A percentile compares a stretch with the other conserved stretches of the same genome.
These are phyloP conservation scores for Zygosaccharomyces bisporus DNA, from an alignment of 805 yeast genomes.

Conservation along the genomic window DNA sequence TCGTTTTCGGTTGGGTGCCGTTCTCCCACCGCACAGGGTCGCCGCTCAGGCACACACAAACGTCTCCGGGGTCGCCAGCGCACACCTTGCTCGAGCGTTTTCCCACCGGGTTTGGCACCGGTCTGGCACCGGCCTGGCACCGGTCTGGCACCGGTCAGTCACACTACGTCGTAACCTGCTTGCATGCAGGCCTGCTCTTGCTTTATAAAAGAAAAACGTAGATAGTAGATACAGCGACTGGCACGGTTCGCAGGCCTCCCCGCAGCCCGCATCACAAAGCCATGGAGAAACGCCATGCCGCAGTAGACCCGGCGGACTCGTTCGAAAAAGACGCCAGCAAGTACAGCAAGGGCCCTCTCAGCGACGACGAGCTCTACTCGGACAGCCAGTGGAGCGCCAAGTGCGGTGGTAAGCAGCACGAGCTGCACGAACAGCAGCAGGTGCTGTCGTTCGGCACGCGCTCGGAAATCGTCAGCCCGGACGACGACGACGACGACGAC, in stretches of 20 bases:
- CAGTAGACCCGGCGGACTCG: neutral
- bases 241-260: neutral
- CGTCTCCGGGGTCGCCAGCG: too few relatives aligned
- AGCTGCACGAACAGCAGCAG: neutral
- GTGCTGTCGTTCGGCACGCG: neutral
- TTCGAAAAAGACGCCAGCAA: neutral
- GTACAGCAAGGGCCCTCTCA: neutral
- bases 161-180: too few relatives aligned
- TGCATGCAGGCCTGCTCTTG: too few relatives aligned
- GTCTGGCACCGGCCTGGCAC: too few relatives aligned
- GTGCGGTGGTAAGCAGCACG: neutral
- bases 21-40: too few relatives aligned
- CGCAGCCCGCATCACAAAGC: neutral
- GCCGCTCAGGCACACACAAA: too few relatives aligned
- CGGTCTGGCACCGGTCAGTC: too few relatives aligned
- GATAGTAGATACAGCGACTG: neutral
- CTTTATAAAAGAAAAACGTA: neutral
- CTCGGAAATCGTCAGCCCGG: too few relatives aligned
- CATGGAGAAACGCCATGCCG: neutral
- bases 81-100: too few relatives aligned
- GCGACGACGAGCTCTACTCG: neutral
- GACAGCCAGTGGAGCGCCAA: neutral
- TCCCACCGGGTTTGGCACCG: too few relatives aligned
- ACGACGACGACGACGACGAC: constrained; percentile 10
- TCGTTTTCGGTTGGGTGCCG: too few relatives aligned